Evolutionary conservation across 2,329 filamentous ascomycete species (phyloP).

Genomic region (Xylaria sp.): DNA sequence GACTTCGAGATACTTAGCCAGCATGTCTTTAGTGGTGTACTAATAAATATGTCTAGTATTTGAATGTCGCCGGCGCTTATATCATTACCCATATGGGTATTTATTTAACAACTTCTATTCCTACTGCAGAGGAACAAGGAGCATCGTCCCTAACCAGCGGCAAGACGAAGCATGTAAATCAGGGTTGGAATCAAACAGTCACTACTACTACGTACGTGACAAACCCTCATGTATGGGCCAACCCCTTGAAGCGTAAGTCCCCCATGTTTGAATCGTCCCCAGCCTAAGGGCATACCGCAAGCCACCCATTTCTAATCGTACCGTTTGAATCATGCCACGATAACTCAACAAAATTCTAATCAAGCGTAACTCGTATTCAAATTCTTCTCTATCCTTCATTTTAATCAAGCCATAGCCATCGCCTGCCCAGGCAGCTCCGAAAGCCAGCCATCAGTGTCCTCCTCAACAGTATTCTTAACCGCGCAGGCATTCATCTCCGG

Average conservation of each 20-base stretch:
- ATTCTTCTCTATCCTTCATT: neutral
- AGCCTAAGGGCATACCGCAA: too few species aligned
- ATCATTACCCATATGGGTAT: too few species aligned
- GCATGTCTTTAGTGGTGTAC: too few species aligned
- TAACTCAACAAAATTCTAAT: neutral
- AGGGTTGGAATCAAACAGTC: neutral
- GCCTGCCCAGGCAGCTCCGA: conserved; percentile 32
- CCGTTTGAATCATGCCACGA: too few species aligned
- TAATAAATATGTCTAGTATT: too few species aligned
- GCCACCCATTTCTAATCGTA: too few species aligned
- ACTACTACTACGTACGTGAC: neutral
- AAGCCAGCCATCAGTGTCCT: conserved; percentile 33
- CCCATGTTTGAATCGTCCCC: neutral
- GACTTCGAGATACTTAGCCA: neutral
- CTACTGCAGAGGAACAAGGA: neutral
- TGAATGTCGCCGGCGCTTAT: too few species aligned
- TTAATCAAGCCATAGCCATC: conserved; percentile 17
- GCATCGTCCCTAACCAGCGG: neutral
- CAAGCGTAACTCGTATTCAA: neutral
- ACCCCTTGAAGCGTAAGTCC: neutral
- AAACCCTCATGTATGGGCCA: neutral
- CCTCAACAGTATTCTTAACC: conserved; percentile 18
- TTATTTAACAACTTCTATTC: too few species aligned
- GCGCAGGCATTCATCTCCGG: conserved; percentile 34
- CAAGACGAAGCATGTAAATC: neutral